Evolutionary conservation across 2,329 filamentous ascomycete genomes (phyloP).

Genomic region (Ramularia collo-cygni): DNA sequence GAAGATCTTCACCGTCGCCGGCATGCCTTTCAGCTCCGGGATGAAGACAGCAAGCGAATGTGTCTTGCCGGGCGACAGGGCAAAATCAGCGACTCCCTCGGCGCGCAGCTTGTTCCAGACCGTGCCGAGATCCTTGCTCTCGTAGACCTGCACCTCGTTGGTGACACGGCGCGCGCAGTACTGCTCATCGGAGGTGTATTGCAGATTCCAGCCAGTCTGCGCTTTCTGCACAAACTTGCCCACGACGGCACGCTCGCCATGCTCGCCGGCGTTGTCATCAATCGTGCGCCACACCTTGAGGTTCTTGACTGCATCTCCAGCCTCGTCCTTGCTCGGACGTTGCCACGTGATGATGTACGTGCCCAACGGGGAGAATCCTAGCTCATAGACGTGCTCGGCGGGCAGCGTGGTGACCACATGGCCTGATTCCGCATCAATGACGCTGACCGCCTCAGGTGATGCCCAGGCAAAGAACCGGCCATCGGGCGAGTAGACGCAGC

Average conservation of each 20-base stretch:
- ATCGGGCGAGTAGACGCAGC: slow-evolving; percentile 90
- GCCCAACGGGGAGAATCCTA: slow-evolving; percentile 87
- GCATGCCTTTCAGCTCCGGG: slow-evolving; percentile 88
- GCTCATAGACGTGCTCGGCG: slow-evolving; percentile 80
- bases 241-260: slow-evolving; percentile 62
- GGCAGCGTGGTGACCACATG: slow-evolving; percentile 66
- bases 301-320: slow-evolving; percentile 90
- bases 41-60: slow-evolving; percentile 92
- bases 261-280: slow-evolving; percentile 56
- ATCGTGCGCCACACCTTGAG: slow-evolving; percentile 90
- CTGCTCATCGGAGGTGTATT: slow-evolving; percentile 90
- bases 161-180: slow-evolving; percentile 90
- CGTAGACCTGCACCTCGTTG: slow-evolving; percentile 96
- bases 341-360: slow-evolving; percentile 97
- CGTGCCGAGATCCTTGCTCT: slow-evolving; percentile 74
- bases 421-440: slow-evolving; percentile 75
- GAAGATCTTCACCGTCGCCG: slow-evolving; percentile 88
- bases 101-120: slow-evolving; percentile 95
- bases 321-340: slow-evolving; percentile 83
- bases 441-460: slow-evolving; percentile 74
- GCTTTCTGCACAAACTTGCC: slow-evolving; percentile 93
- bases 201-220: slow-evolving; percentile 92
- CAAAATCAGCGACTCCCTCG: slow-evolving; percentile 85
- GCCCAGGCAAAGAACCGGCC: slow-evolving; percentile 96
- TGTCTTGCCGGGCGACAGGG: slow-evolving; percentile 80